phyloP scores from a whole-genome alignment of 257 asterid genomes.

The Solanum sejunctum region DNA sequence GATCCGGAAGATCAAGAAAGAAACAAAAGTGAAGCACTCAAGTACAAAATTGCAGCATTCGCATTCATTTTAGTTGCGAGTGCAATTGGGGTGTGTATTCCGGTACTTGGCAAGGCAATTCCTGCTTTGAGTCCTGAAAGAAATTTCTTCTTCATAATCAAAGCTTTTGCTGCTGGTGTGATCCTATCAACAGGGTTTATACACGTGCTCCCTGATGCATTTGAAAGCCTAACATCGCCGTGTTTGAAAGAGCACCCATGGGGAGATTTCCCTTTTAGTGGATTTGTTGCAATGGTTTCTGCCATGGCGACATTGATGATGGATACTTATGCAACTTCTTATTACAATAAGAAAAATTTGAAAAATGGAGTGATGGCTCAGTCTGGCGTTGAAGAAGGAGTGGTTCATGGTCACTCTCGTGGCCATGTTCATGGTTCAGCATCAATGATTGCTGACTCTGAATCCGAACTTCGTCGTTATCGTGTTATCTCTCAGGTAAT shows the following conservation, averaged over 20 bases:
- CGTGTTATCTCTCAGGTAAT: conserved; percentile 18
- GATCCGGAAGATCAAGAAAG: neutral
- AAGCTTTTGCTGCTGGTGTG: conserved; percentile 18
- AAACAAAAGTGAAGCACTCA: conserved; percentile 1
- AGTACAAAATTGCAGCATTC: conserved; percentile 8
- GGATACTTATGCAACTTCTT: conserved; percentile 11
- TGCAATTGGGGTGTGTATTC: conserved; percentile 11
- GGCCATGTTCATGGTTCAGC: conserved; percentile 13
- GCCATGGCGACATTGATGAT: conserved; percentile 12
- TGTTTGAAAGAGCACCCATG: conserved; percentile 4
- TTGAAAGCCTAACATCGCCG: neutral
- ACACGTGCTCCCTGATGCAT: conserved; percentile 16
- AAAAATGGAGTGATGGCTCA: neutral
- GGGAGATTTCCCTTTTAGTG: conserved; percentile 16
- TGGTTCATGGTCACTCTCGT: conserved; percentile 3
- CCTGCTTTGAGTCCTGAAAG: conserved; percentile 9
- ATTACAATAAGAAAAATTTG: neutral
- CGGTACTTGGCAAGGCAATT: conserved; percentile 1
- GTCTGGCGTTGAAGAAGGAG: neutral
- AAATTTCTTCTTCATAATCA: conserved; percentile 6
- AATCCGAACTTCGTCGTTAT: neutral
- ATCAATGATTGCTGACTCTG: neutral
- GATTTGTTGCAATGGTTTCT: conserved; percentile 15
- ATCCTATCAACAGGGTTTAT: conserved; percentile 13
- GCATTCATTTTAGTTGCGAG: conserved; percentile 9